A percentile compares a stretch with the other conserved stretches of the same genome.
Evolutionary conservation across 805 yeast genomes (phyloP).

Genomic region (Metschnikowia anglica): DNA sequence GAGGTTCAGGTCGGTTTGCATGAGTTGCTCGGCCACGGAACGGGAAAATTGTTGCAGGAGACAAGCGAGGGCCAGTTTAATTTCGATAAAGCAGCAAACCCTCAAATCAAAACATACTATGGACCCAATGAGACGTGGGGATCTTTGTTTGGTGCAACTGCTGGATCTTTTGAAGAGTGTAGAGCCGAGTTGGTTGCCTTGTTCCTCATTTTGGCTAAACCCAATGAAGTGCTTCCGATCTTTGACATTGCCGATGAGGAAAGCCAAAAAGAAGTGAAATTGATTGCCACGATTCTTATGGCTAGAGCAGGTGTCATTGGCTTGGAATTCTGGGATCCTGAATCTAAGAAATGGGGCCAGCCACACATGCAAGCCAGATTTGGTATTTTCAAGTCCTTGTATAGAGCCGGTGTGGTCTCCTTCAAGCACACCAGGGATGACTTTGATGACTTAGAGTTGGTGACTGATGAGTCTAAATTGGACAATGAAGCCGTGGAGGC

Average conservation of each 20-base stretch:
- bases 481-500: constrained; percentile 69
- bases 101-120: constrained; percentile 70
- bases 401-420: constrained; percentile 64
- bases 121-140: constrained; percentile 90
- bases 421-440: constrained; percentile 49
- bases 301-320: constrained; percentile 84
- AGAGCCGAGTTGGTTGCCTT: constrained; percentile 90
- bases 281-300: constrained; percentile 75
- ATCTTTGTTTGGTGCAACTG: constrained; percentile 72
- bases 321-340: constrained; percentile 86
- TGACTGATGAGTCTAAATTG: constrained; percentile 61
- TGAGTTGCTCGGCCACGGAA: constrained; percentile 87
- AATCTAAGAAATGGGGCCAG: constrained; percentile 84
- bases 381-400: constrained; percentile 74
- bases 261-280: constrained; percentile 63
- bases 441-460: constrained; percentile 59
- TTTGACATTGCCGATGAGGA: constrained; percentile 62
- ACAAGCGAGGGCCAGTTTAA: constrained; percentile 62
- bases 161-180: constrained; percentile 91
- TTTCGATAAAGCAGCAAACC: constrained; percentile 65
- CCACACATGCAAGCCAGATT: constrained; percentile 93
- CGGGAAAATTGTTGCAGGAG: constrained; percentile 72
- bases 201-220: constrained; percentile 67
- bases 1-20: constrained; percentile 95
- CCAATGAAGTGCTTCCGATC: constrained; percentile 58